Evolutionary conservation across 768 basidiomycete genomes (phyloP).

Genomic region (Candolleomyces aberdarensis): DNA sequence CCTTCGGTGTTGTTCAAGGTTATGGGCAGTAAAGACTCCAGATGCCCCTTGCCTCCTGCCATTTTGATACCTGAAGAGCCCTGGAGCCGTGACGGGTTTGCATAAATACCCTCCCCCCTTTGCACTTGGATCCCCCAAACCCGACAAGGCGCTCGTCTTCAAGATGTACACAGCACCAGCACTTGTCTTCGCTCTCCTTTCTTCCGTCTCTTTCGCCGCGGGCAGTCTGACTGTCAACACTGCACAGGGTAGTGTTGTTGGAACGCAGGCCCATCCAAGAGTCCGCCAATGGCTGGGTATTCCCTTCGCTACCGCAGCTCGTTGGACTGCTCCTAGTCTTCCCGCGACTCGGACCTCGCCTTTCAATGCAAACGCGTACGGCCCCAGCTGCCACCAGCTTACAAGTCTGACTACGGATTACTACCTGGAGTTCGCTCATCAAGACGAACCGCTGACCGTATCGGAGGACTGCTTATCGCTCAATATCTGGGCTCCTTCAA

Average conservation of each 20-base stretch:
- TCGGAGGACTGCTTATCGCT: slow-evolving; percentile 35
- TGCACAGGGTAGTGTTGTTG: slow-evolving; percentile 28
- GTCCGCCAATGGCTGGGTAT: slow-evolving; percentile 36
- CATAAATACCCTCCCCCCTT: no score
- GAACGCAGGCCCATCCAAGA: slow-evolving; percentile 19
- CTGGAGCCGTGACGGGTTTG: no score
- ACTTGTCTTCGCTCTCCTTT: no score
- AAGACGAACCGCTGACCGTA: slow-evolving; percentile 23
- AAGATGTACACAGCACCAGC: no score
- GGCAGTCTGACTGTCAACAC: slow-evolving; percentile 22
- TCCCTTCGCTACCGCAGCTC: slow-evolving; percentile 29
- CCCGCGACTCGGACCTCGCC: slow-evolving; percentile 17
- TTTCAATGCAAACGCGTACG: slow-evolving; percentile 25
- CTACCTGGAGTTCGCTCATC: slow-evolving; percentile 21
- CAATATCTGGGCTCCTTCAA: slow-evolving; percentile 37
- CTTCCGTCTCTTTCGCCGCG: no score
- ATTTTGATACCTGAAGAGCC: no score
- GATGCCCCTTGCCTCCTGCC: no score
- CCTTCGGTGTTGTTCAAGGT: no score
- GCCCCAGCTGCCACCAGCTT: slow-evolving; percentile 29
- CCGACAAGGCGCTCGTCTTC: no score
- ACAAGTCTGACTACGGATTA: slow-evolving; percentile 19
- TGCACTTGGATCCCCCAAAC: no score
- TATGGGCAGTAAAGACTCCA: no score
- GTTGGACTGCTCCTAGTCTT: slow-evolving; percentile 28